Evolutionary conservation across 371 early-diverging fungal genomes (phyloP), one percentile per base, ranked within the genome.

Genomic region (Dinochytrium kinnereticum): DNA sequence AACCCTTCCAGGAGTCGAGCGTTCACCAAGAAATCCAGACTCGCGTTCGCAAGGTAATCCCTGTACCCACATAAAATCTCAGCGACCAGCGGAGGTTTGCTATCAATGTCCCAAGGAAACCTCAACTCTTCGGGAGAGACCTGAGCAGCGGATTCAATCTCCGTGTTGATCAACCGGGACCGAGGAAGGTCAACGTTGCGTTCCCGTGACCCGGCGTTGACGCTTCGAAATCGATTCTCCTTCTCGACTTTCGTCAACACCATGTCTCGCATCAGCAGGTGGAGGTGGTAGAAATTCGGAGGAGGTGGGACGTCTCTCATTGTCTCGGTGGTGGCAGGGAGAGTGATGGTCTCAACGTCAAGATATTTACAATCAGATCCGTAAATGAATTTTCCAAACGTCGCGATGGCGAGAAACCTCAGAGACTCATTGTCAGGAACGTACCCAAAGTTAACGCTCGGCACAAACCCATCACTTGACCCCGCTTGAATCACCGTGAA

Each of bases 91-190:
- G 95, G 96, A 21, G 96, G 90, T 26, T 80, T 82, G 70, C 92
- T 86, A 57, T 85, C 76, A 1, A 93, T 86, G 69, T 90, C 89
- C 98, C 98, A 98, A 1, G 98, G 98, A 73, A 95, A 98, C 49
- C 86, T 3, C n/a, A 70, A 34, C 71, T 83, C 84, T 34, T 77
- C 76, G 2, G 51, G 34, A 2, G 74, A 38, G 19, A 75, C 55
- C 21, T 40, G 64, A 7, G 70, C 72, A 2, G 57, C 65, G 0
- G 69, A 50, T 30, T 80, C 80, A 13, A 79, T 78, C 10, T 65
- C 70, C 0, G 79, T 66, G 74, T 79, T 76, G 34, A 85, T 68
- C 0, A 85, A 69, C 24, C 84, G 74, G 50, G 86, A 84, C 38
- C 90, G 79, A 1, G 90, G 88, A 44, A 85, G 76, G 73, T 92